Percentiles rank a stretch among this genome's conserved stretches.
Conservation (phyloP, 1,284 basidiomycete genomes). For the Ustilago curta region DNA sequence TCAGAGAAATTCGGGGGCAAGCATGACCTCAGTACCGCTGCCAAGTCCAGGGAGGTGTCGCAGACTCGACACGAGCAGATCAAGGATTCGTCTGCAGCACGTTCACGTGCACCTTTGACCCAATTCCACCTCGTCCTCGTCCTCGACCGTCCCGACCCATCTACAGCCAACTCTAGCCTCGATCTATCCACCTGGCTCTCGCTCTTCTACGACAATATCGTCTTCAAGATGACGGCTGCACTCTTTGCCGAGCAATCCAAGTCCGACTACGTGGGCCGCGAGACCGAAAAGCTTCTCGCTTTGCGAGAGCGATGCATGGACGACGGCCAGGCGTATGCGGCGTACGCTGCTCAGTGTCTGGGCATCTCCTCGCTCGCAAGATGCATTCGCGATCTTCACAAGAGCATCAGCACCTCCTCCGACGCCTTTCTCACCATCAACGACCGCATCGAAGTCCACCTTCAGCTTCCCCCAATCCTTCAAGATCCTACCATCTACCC, state of each 20-base stretch:
- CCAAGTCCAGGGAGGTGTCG: constrained; percentile 19
- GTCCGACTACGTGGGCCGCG: constrained; percentile 52
- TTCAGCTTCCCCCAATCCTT: constrained; percentile 65
- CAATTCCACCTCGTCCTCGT: constrained; percentile 67
- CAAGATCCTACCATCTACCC: constrained; percentile 47
- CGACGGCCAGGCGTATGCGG: constrained; percentile 52
- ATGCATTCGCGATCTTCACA: constrained; percentile 54
- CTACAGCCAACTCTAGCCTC: constrained; percentile 43
- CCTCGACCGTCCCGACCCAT: constrained; percentile 64
- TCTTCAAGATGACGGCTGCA: constrained; percentile 68
- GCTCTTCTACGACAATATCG: constrained; percentile 65
- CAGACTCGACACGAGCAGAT: constrained; percentile 14
- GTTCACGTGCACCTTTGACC: constrained; percentile 34
- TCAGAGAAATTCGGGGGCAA: not conserved
- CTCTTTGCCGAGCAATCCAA: constrained; percentile 63
- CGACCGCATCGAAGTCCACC: constrained; percentile 59
- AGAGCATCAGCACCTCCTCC: constrained; percentile 54
- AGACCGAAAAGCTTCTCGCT: constrained; percentile 53
- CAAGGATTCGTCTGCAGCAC: constrained; percentile 9
- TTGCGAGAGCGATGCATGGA: constrained; percentile 61
- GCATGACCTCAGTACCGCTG: not conserved
- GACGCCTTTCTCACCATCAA: constrained; percentile 63
- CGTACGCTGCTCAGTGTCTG: constrained; percentile 50
- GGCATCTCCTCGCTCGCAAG: constrained; percentile 60
- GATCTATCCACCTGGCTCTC: constrained; percentile 59